A percentile compares a stretch with the other conserved stretches of the same genome.
Evolutionary conservation across 257 asterid species (phyloP).

Genomic region (Ilex aquifolium): DNA sequence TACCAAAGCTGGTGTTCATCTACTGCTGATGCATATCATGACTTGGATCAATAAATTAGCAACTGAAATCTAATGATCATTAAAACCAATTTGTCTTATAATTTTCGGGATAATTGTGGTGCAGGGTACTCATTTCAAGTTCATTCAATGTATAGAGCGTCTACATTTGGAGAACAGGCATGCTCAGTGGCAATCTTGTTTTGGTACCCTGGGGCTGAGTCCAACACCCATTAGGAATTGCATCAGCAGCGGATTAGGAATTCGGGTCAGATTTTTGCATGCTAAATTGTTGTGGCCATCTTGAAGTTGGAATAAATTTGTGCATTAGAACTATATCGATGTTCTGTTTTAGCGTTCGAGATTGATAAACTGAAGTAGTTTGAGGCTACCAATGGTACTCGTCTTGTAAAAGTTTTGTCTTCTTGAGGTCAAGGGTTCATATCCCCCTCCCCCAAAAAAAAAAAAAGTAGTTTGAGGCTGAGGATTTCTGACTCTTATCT

Average conservation of each 20-base stretch:
- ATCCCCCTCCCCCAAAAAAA: background rate
- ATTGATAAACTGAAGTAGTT: no score
- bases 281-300: background rate
- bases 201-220: constrained; percentile 35
- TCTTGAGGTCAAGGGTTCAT: no score
- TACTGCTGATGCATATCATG: no score
- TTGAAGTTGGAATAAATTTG: background rate
- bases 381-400: no score
- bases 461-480: background rate
- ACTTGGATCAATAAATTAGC: no score
- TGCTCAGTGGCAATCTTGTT: constrained; percentile 67
- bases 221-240: constrained; percentile 47
- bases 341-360: no score
- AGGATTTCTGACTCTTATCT: background rate
- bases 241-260: constrained; percentile 53
- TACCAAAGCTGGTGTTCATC: no score
- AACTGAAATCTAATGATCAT: no score
- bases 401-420: no score
- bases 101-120: background rate
- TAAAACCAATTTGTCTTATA: no score
- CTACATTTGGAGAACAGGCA: constrained; percentile 56
- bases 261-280: constrained; percentile 30
- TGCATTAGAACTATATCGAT: no score
- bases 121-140: constrained; percentile 63
- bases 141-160: constrained; percentile 65